phyloP scores from a whole-genome alignment of 2,329 filamentous ascomycete genomes.

The Cadophora sp. region DNA sequence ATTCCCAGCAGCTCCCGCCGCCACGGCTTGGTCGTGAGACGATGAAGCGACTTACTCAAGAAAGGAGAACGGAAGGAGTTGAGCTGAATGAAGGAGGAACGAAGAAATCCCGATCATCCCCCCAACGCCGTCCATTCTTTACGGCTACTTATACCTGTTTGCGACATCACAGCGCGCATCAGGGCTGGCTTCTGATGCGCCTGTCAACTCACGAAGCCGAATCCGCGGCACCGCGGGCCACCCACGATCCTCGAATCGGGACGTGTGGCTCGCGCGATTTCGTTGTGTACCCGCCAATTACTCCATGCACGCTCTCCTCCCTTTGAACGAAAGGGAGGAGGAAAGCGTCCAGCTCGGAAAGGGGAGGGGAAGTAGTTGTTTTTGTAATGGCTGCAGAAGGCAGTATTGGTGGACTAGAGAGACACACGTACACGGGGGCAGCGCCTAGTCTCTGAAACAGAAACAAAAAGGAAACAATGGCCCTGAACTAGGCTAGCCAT shows the following conservation, averaged over 20 bases:
- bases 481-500: constrained; percentile 24
- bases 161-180: constrained; percentile 34
- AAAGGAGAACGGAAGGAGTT: constrained; percentile 13
- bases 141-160: constrained; percentile 39
- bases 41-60: constrained; percentile 37
- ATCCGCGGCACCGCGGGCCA: constrained; percentile 39
- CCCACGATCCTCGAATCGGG: constrained; percentile 1
- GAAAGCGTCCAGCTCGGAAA: constrained; percentile 18
- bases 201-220: constrained; percentile 39
- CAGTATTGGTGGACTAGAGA: constrained; percentile 23
- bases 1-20: constrained; percentile 63
- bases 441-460: constrained; percentile 18
- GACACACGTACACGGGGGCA: constrained; percentile 31
- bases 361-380: constrained; percentile 25
- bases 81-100: constrained; percentile 24
- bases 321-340: constrained; percentile 12
- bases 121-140: constrained; percentile 38
- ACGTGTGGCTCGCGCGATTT: constrained; percentile 31
- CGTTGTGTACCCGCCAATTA: constrained; percentile 34
- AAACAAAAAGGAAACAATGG: constrained; percentile 18
- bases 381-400: constrained; percentile 26
- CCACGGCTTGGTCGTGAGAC: constrained; percentile 65
- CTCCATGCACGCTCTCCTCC: constrained; percentile 32
- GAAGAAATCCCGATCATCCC: constrained; percentile 26
- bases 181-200: constrained; percentile 36